Percentiles rank a stretch among this genome's conserved stretches.
These are phyloP conservation scores for Euphorbia peplus DNA, from an alignment of 345 rosid species.

Conservation along the genomic window DNA sequence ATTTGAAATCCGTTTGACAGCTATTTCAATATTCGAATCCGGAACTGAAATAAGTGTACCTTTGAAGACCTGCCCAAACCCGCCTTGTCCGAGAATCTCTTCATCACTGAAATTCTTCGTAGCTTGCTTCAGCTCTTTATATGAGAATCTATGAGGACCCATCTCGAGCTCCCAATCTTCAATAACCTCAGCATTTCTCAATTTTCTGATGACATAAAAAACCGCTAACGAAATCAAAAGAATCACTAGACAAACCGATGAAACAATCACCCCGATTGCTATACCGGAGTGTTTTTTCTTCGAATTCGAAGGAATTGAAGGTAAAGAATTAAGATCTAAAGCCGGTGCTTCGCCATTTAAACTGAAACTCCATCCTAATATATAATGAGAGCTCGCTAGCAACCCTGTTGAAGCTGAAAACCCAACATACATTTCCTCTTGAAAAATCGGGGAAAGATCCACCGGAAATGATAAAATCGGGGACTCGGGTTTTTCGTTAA, in stretches of 20 bases:
- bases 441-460: slow-evolving; percentile 21
- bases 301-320: slow-evolving; percentile 13
- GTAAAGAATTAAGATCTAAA: slow-evolving; percentile 32
- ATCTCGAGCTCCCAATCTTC: slow-evolving; percentile 32
- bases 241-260: slow-evolving; percentile 2
- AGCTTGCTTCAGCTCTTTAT: slow-evolving; percentile 27
- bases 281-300: slow-evolving; percentile 7
- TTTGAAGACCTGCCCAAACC: slow-evolving; percentile 24
- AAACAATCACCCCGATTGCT: slow-evolving; percentile 13
- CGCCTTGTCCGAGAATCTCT: slow-evolving; percentile 23
- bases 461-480: slow-evolving; percentile 22
- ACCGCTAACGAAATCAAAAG: background rate
- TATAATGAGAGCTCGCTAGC: slow-evolving; percentile 28
- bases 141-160: slow-evolving; percentile 27
- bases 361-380: slow-evolving; percentile 28
- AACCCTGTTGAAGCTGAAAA: slow-evolving; percentile 30
- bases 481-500: slow-evolving; percentile 15
- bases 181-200: slow-evolving; percentile 21
- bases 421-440: slow-evolving; percentile 28
- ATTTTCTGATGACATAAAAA: slow-evolving; percentile 15
- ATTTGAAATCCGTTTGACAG: slow-evolving; percentile 26
- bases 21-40: slow-evolving; percentile 17
- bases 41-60: slow-evolving; percentile 14
- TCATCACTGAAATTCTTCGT: slow-evolving; percentile 17
- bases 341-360: slow-evolving; percentile 18